phyloP scores from a whole-genome alignment of 2,329 filamentous ascomycete species.

The Microsporum canis region DNA sequence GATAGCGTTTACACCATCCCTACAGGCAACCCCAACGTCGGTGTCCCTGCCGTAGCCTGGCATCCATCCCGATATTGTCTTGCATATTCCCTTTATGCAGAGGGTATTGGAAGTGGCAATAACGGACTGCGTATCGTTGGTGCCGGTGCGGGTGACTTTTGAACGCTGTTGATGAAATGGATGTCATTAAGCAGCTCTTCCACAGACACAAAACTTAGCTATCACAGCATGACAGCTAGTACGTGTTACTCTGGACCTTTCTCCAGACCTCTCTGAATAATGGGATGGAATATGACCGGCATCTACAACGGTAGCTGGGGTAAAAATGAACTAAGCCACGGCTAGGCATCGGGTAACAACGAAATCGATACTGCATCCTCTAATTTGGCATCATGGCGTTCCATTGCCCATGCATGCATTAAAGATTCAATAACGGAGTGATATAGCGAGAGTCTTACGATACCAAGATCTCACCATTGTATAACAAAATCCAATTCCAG shows the following conservation, averaged over 20 bases:
- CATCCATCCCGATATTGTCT: constrained; percentile 41
- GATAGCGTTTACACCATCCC: constrained; percentile 39
- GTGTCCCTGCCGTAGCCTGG: constrained; percentile 39
- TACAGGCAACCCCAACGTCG: constrained; percentile 27
- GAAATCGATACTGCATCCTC: no score
- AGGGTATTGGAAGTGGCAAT: constrained; percentile 29
- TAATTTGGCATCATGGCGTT: no score
- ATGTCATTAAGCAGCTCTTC: not conserved
- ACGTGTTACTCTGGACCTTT: no score
- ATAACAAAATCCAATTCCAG: not conserved
- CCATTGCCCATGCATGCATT: no score
- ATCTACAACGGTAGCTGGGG: no score
- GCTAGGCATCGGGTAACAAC: no score
- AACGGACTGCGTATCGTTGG: constrained; percentile 40
- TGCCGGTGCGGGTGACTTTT: constrained; percentile 29
- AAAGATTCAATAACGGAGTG: no score
- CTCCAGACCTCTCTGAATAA: no score
- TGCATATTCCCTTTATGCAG: constrained; percentile 37
- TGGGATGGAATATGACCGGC: no score
- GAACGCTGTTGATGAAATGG: not conserved
- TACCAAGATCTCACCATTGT: not conserved
- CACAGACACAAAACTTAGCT: not conserved
- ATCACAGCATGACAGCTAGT: no score
- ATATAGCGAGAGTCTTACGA: not conserved
- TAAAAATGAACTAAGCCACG: no score